Percentiles rank a stretch among this genome's conserved stretches.
Conservation (phyloP, 257 asterid genomes). For the Solanum pimpinellifolium region DNA sequence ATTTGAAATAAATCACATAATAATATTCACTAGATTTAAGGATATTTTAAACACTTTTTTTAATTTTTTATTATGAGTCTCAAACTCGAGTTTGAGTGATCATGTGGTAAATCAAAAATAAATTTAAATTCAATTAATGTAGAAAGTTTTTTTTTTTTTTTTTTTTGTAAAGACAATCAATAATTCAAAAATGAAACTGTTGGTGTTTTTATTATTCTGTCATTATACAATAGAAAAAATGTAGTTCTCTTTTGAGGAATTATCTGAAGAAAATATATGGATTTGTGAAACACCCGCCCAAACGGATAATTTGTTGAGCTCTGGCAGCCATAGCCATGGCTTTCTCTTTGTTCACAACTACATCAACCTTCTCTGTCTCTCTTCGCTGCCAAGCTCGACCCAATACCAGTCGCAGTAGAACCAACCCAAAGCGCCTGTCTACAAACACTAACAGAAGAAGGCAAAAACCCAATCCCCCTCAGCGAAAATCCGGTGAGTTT, state of each 20-base stretch:
- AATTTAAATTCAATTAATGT: neutral
- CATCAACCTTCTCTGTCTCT: conserved; percentile 2
- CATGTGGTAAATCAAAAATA: rapidly evolving
- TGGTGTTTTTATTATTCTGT: neutral
- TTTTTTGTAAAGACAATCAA: too few relatives aligned
- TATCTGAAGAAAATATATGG: neutral
- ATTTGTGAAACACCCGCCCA: neutral
- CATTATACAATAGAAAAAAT: neutral
- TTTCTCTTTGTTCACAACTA: neutral
- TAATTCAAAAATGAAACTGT: neutral
- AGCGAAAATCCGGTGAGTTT: conserved; percentile 21
- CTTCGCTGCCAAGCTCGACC: conserved; percentile 9
- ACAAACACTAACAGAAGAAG: neutral
- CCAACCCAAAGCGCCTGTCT: neutral
- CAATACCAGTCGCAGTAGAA: conserved; percentile 1
- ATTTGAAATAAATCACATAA: too few relatives aligned
- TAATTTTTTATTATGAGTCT: too few relatives aligned
- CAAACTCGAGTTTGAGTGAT: too few relatives aligned
- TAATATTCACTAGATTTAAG: rapidly evolving
- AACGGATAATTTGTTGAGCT: neutral
- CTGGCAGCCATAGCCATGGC: conserved; percentile 5
- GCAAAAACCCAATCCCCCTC: conserved; percentile 18
- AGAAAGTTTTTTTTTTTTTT: too few relatives aligned
- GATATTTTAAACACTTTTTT: too few relatives aligned
- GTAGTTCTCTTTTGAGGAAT: neutral